Conservation (phyloP, 2,329 filamentous ascomycete species). For the Dothistroma pini region DNA sequence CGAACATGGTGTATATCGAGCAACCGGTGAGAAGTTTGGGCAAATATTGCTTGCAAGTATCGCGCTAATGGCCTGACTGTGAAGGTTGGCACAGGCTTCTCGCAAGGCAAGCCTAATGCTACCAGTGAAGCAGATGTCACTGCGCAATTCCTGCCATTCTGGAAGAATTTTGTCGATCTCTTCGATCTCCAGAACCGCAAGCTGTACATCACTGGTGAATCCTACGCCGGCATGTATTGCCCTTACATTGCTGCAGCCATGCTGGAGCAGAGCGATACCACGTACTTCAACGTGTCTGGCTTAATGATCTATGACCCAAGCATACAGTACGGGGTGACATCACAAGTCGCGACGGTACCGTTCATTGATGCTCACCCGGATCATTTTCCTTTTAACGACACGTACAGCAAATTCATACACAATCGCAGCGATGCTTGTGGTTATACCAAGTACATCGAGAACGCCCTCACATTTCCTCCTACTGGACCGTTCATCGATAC, state of each 20-base stretch:
- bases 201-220: conserved; percentile 37
- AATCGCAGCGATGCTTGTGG: conserved; percentile 34
- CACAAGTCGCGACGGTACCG: conserved; percentile 5
- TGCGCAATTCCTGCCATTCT: conserved; percentile 43
- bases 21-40: conserved; percentile 40
- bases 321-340: conserved; percentile 30
- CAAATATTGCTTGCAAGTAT: conserved; percentile 40
- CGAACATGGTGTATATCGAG: conserved; percentile 69
- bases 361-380: conserved; percentile 27
- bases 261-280: conserved; percentile 29
- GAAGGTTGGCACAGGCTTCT: conserved; percentile 43
- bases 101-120: conserved; percentile 41
- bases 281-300: conserved; percentile 35
- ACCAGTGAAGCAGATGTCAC: conserved; percentile 42
- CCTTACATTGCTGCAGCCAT: conserved; percentile 34
- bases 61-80: conserved; percentile 29
- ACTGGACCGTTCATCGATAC: conserved; percentile 24
- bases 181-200: conserved; percentile 51
- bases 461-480: conserved; percentile 41
- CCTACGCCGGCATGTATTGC: conserved; percentile 29
- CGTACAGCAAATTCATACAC: conserved; percentile 37
- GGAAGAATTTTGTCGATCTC: conserved; percentile 50
- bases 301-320: conserved; percentile 36
- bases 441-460: conserved; percentile 45
- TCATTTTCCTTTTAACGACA: conserved; percentile 42